Evolutionary conservation across 2,329 filamentous ascomycete genomes (phyloP).

Genomic region (Fusarium aywerte): DNA sequence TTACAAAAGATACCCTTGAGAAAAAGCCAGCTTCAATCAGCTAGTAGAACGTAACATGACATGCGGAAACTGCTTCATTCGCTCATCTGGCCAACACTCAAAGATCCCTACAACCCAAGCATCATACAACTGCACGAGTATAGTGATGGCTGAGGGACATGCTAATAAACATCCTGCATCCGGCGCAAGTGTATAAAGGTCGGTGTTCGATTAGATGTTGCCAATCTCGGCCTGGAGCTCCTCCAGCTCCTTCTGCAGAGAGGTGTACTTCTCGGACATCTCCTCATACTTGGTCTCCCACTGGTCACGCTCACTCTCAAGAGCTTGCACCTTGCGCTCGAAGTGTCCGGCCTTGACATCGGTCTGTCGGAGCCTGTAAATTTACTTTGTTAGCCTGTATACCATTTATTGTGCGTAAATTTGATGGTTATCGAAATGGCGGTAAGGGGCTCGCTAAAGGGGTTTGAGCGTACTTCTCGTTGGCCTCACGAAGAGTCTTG

Average conservation of each 20-base stretch:
- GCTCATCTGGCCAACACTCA: slow-evolving; percentile 45
- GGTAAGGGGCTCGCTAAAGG: slow-evolving; percentile 37
- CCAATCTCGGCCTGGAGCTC: slow-evolving; percentile 91
- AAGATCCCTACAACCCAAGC: slow-evolving; percentile 42
- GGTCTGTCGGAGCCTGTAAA: slow-evolving; percentile 89
- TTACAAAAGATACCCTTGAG: slow-evolving; percentile 49
- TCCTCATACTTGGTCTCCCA: slow-evolving; percentile 99
- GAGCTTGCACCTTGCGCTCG: slow-evolving; percentile 98
- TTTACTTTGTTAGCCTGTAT: slow-evolving; percentile 31
- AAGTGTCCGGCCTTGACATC: slow-evolving; percentile 99
- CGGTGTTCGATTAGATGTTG: slow-evolving; percentile 75
- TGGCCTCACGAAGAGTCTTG: slow-evolving; percentile 94
- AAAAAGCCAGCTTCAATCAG: slow-evolving; percentile 46
- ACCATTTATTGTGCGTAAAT: slow-evolving; percentile 1
- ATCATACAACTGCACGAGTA: slow-evolving; percentile 32
- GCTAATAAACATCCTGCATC: slow-evolving; percentile 40
- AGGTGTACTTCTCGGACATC: slow-evolving; percentile 88
- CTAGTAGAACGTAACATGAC: slow-evolving; percentile 49
- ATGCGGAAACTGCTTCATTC: slow-evolving; percentile 47
- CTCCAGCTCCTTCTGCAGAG: slow-evolving; percentile 88
- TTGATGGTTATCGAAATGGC: slow-evolving; percentile 35
- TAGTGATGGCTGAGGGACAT: slow-evolving; percentile 31
- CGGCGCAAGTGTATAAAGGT: slow-evolving; percentile 33
- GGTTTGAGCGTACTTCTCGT: slow-evolving; percentile 85
- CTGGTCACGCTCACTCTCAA: slow-evolving; percentile 89